Evolutionary conservation across 2,329 filamentous ascomycete genomes (phyloP), one percentile per base, ranked within the genome.

Genomic region (Acephala macrosclerotiorum): DNA sequence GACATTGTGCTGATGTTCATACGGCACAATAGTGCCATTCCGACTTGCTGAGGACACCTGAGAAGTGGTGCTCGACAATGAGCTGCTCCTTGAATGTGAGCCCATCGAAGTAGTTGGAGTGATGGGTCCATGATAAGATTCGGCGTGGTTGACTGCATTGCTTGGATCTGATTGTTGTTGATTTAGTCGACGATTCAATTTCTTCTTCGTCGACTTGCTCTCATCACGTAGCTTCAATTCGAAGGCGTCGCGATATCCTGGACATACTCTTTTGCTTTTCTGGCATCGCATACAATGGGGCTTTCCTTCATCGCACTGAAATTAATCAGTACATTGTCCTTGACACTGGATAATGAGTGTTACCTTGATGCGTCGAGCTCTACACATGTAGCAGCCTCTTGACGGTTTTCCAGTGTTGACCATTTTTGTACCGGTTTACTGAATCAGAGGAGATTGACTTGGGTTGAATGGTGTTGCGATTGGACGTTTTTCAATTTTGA

Each of bases 381-480:
- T 85, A 77, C 90, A 92, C 84, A 89, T 91, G 79, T 90, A 89
- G 73, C 90, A 92, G 71, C 89, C 90, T 78, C 82, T 81, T 0
- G 86, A 89, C 72, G 87, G 85, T 77, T 87, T 88, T 45, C 87
- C 87, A 65, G 84, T 87, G 71, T 88, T 89, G 14, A 88, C 86
- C 86, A 89, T 89, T 70, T 55, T 65, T n/a, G 20, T 53, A 49
- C 58, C 38, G 57, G 51, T 67, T 77, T 75, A 47, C 40, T 51
- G 26, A 65, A 25, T 64, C 42, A 33, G 22, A 49, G 33, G 12
- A 45, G 26, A 33, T 18, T n/a, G 35, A 42, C 5, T 47, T 36
- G 42, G 14, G 40, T 25, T 40, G n/a, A 57, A 35, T 35, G 56
- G 14, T 25, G 53, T 60, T 63, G 63, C 61, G 61, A 60, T 61